Conservation (phyloP, 768 basidiomycete genomes). For the Dacryopinax primogenitus region DNA sequence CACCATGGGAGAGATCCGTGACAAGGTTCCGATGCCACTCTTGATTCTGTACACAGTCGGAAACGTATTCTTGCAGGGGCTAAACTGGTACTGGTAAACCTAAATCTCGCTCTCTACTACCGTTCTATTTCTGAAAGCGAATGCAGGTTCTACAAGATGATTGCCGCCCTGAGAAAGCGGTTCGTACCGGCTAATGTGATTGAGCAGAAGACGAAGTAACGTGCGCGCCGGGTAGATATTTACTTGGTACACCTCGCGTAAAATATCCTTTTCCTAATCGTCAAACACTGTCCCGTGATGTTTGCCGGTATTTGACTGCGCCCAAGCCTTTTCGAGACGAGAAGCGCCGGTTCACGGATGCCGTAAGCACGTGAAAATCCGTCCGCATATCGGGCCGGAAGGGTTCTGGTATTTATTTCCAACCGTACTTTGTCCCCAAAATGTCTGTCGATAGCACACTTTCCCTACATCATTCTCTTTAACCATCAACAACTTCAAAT, state of each 20-base stretch:
- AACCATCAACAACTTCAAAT: neutral
- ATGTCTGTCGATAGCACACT: neutral
- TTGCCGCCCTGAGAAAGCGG: conserved; percentile 48
- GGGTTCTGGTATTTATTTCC: no score
- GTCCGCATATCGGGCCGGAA: no score
- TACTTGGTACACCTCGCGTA: neutral
- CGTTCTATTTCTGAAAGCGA: neutral
- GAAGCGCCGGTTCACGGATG: no score
- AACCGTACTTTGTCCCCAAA: no score
- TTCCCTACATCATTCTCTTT: neutral
- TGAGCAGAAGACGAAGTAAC: neutral
- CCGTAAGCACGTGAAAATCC: no score
- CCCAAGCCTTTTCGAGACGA: no score
- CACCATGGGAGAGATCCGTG: conserved; percentile 43
- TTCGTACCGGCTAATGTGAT: conserved; percentile 27
- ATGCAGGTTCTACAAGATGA: conserved; percentile 63
- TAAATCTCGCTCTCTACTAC: neutral
- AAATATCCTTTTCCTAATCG: neutral
- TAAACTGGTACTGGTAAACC: conserved; percentile 67
- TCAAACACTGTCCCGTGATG: no score
- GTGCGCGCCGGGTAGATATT: neutral
- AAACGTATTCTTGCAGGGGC: conserved; percentile 51
- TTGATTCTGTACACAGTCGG: conserved; percentile 43
- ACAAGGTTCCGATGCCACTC: conserved; percentile 37
- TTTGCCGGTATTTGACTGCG: no score